phyloP scores from a whole-genome alignment of 306 rosid species.

The Canavalia ensiformis region DNA sequence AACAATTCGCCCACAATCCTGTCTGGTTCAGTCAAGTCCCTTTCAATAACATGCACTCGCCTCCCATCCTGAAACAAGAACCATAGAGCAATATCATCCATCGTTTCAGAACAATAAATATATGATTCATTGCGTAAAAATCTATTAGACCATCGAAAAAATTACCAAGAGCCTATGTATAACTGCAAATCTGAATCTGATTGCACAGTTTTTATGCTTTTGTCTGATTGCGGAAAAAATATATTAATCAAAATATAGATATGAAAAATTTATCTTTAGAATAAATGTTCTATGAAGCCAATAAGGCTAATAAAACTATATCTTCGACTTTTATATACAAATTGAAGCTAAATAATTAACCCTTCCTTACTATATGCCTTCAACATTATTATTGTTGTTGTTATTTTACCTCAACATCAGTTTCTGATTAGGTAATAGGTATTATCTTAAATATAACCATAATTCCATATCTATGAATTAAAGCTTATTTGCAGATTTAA shows the following conservation, averaged over 20 bases:
- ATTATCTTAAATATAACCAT: too few species aligned
- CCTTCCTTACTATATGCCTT: too few species aligned
- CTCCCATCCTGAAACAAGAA: conserved; percentile 72
- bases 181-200: neutral
- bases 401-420: neutral
- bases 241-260: neutral
- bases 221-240: neutral
- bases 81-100: conserved; percentile 5
- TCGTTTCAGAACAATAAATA: conserved; percentile 25
- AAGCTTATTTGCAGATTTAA: neutral
- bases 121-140: neutral
- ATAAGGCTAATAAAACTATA: neutral
- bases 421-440: neutral
- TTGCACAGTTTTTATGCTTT: neutral
- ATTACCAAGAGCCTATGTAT: neutral
- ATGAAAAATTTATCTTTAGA: neutral
- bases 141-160: neutral
- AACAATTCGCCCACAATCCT: conserved; percentile 90
- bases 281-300: neutral
- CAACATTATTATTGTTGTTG: neutral
- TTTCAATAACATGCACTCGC: conserved; percentile 76
- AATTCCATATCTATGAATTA: neutral
- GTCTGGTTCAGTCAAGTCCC: conserved; percentile 85
- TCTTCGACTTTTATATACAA: neutral
- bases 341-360: neutral